Percentiles rank a stretch among this genome's conserved stretches.
Evolutionary conservation across 345 rosid species (phyloP).

Genomic region (Limnanthes douglasii): DNA sequence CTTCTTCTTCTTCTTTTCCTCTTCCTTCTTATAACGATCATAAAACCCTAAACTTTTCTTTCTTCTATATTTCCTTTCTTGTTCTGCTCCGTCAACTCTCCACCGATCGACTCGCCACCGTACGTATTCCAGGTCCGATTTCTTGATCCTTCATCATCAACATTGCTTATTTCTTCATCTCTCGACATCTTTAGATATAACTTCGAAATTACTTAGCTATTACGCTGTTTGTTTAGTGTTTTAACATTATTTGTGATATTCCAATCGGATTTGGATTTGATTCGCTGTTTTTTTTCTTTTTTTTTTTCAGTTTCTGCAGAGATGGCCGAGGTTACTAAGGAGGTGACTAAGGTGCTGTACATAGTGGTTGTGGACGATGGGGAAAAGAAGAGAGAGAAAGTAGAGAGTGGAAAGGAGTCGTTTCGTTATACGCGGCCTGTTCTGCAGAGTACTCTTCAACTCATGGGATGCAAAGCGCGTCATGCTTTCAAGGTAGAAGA

Average conservation of each 20-base stretch:
- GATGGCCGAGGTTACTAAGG: constrained; percentile 63
- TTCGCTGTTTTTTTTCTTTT: background rate
- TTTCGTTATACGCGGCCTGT: constrained; percentile 81
- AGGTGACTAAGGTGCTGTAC: constrained; percentile 59
- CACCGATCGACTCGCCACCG: background rate
- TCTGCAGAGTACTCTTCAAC: constrained; percentile 87
- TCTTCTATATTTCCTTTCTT: constrained; percentile 1
- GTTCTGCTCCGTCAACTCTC: constrained; percentile 5
- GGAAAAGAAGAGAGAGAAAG: constrained; percentile 16
- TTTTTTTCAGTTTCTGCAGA: too few species aligned
- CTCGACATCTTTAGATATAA: constrained; percentile 1
- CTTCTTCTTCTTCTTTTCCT: constrained; percentile 1
- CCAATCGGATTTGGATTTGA: background rate
- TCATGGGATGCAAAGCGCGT: constrained; percentile 96
- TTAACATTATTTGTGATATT: background rate
- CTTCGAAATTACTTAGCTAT: background rate
- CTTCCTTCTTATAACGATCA: constrained; percentile 4
- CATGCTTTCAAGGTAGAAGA: constrained; percentile 81
- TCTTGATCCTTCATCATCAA: constrained; percentile 2
- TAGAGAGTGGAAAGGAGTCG: constrained; percentile 29
- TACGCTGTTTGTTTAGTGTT: background rate
- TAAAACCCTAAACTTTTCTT: constrained; percentile 11
- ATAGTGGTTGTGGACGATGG: constrained; percentile 67
- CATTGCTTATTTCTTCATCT: constrained; percentile 6
- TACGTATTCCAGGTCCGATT: constrained; percentile 8